Conservation (phyloP, 2,329 filamentous ascomycete genomes). For the Alternaria ventricosa region DNA sequence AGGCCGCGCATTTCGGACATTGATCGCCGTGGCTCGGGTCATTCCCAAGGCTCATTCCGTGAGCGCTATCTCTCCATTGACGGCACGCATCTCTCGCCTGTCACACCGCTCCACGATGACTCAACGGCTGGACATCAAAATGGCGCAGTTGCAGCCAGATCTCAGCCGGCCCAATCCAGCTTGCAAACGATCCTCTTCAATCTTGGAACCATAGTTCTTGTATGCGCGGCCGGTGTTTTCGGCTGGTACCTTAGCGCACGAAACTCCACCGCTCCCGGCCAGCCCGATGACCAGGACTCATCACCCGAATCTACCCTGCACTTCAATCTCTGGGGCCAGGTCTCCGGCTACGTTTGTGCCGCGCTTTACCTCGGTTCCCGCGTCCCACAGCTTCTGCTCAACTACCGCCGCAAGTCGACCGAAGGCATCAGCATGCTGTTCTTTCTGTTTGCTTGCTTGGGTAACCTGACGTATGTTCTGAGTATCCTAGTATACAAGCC, state of each 20-base stretch:
- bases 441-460: constrained; percentile 94
- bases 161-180: constrained; percentile 48
- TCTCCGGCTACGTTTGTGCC: constrained; percentile 94
- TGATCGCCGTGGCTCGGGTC: constrained; percentile 38
- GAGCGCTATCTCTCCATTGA: constrained; percentile 65
- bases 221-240: constrained; percentile 79
- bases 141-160: constrained; percentile 51
- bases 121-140: constrained; percentile 28
- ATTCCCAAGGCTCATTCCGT: constrained; percentile 46
- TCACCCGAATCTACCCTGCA: constrained; percentile 56
- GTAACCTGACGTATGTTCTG: constrained; percentile 91
- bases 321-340: constrained; percentile 81
- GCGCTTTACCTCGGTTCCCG: constrained; percentile 87
- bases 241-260: constrained; percentile 78
- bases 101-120: constrained; percentile 71
- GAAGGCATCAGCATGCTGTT: constrained; percentile 94
- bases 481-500: constrained; percentile 92
- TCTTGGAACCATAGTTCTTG: constrained; percentile 74
- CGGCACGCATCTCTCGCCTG: constrained; percentile 76
- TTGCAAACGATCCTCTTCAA: constrained; percentile 75
- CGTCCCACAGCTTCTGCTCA: constrained; percentile 87
- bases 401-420: constrained; percentile 89
- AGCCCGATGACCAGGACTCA: constrained; percentile 41
- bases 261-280: constrained; percentile 39
- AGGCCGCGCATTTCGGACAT: constrained; percentile 46